Base-by-base conservation (phyloP, 1,284 basidiomycete species). In the Moesziomyces aphidis region DNA sequence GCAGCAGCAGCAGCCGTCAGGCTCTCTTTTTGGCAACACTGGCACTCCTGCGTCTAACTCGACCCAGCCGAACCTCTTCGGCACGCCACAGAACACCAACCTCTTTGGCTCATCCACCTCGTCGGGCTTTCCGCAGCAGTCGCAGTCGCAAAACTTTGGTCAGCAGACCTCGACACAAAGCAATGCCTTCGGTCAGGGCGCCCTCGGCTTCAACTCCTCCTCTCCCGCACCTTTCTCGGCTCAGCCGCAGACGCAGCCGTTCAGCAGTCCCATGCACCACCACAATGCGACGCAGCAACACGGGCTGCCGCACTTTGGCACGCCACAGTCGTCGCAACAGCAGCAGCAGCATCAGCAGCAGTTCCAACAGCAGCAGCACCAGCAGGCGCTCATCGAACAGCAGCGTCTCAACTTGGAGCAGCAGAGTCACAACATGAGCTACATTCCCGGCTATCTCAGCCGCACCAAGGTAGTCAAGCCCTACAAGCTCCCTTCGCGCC, bases 371-470 rank as follows among this genome's bases (percentile, higher is more conserved):
- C 36, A 50, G 21, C 43, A 59, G 21, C 61, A 63, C 23, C 70
- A 73, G 15, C 70, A 73, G 23, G 65, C 68, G 17, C 56, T 54
- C 9, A 65, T 73, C 34, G 71, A 67, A 13, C 73, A 75, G 47
- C 73, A 75, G 56, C 34, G 62, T 31, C 45, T 48, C 24, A 60
- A 64, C 34, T 44, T 71, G 45, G 68, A 75, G 44, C 64, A 64
- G 45, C 73, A 68, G 34, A 72, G 70, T 43, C 67, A 74, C 15
- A 69, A 66, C 44, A 72, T 76, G 73, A 72, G 61, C 62, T 76
- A 76, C 49, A 61, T 76, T 17, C 73, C 73, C 17, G 73, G 73
- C 31, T 76, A 76, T 21, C 69, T 76, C 45, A 76, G 73, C 59
- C 56, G 65, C 31, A 70, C 70, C 22, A 67, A 72, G 28, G 61